Percentiles rank a stretch among this genome's conserved stretches.
These are phyloP conservation scores for Alternaria incomplexa DNA, from an alignment of 2,329 filamentous ascomycete species.

Conservation along the genomic window DNA sequence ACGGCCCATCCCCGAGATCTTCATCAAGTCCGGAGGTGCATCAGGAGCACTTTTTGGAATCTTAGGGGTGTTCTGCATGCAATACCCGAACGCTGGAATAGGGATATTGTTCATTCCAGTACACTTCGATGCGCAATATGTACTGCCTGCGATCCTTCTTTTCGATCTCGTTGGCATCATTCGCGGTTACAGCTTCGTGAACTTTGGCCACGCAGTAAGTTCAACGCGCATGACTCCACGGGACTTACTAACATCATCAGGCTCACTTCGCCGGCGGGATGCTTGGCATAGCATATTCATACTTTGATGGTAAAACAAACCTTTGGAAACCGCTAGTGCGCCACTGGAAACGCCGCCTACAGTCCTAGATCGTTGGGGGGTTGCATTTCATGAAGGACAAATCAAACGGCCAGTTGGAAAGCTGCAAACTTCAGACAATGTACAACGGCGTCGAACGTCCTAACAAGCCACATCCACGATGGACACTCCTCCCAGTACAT, in stretches of 20 bases:
- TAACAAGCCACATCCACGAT: background rate
- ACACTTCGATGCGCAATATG: conserved; percentile 37
- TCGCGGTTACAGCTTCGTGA: conserved; percentile 34
- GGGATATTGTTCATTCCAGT: conserved; percentile 44
- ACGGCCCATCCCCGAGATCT: conserved; percentile 25
- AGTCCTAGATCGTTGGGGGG: background rate
- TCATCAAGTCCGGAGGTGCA: conserved; percentile 40
- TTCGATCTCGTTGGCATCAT: conserved; percentile 44
- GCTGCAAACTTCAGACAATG: background rate
- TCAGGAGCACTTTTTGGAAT: conserved; percentile 44
- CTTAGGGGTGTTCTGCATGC: conserved; percentile 38
- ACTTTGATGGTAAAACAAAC: conserved; percentile 40
- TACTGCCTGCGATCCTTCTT: conserved; percentile 39
- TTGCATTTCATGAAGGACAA: background rate
- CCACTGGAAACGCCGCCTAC: conserved; percentile 34
- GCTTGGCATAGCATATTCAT: conserved; percentile 40
- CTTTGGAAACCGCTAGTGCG: conserved; percentile 44
- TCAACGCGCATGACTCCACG: background rate
- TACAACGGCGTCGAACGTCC: background rate
- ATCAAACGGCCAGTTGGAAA: background rate
- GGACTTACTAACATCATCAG: conserved; percentile 24
- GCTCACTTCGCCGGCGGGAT: conserved; percentile 42
- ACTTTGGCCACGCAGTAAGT: conserved; percentile 46
- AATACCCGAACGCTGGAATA: conserved; percentile 37
- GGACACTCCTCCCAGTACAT: background rate